Percentiles rank a stretch among this genome's conserved stretches.
These are phyloP conservation scores for Jamesozyma spencerorum DNA, from an alignment of 805 yeast genomes.

Conservation along the genomic window DNA sequence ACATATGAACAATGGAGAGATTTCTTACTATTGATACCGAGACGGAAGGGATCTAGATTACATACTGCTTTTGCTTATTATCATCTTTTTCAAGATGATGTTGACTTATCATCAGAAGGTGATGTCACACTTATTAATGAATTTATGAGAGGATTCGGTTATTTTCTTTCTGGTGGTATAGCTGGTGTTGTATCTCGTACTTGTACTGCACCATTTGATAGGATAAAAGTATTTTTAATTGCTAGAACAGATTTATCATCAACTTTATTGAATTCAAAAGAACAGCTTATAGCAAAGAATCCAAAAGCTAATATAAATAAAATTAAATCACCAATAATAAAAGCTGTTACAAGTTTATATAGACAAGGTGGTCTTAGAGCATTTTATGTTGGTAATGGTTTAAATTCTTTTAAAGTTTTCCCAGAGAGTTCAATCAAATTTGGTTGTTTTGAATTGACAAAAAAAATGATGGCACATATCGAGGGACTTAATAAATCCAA, in stretches of 20 bases:
- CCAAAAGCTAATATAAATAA: conserved; percentile 33
- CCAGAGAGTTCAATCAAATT: conserved; percentile 97
- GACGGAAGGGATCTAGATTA: conserved; percentile 64
- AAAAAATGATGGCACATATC: conserved; percentile 56
- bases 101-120: conserved; percentile 81
- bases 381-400: conserved; percentile 91
- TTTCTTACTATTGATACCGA: conserved; percentile 73
- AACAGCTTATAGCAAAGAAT: conserved; percentile 36
- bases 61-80: conserved; percentile 71
- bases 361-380: conserved; percentile 80
- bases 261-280: conserved; percentile 52
- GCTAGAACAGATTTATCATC: conserved; percentile 80
- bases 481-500: conserved; percentile 70
- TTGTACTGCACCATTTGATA: conserved; percentile 93
- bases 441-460: conserved; percentile 87
- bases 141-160: conserved; percentile 75
- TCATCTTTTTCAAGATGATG: conserved; percentile 53
- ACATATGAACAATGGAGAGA: conserved; percentile 83
- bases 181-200: conserved; percentile 95
- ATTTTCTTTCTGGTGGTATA: conserved; percentile 87
- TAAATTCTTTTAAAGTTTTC: conserved; percentile 85
- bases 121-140: conserved; percentile 81
- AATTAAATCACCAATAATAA: conserved; percentile 63
- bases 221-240: conserved; percentile 86
- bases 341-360: conserved; percentile 76